A percentile compares a stretch with the other conserved stretches of the same genome.
phyloP scores from a whole-genome alignment of 108 stramenopile species.

The Skeletonema menzelii region DNA sequence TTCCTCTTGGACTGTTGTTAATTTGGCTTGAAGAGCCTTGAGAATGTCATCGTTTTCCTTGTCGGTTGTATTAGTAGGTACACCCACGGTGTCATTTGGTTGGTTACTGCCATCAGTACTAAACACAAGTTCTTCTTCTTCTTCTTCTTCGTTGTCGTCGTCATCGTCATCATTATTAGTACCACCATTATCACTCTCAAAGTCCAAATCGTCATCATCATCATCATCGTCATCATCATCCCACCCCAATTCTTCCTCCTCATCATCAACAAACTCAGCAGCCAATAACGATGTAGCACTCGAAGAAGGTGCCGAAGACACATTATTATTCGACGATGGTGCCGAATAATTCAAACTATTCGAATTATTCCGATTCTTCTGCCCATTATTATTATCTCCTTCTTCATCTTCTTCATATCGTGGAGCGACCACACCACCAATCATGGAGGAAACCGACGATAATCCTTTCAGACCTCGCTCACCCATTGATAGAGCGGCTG shows the following conservation, averaged over 20 bases:
- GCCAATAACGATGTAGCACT: not conserved
- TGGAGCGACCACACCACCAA: conserved; percentile 40
- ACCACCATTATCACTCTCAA: conserved; percentile 1
- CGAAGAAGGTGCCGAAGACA: not conserved
- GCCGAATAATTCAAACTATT: not conserved
- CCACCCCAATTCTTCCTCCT: conserved; percentile 40
- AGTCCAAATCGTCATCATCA: conserved; percentile 16
- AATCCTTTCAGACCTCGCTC: conserved; percentile 8
- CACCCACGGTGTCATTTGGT: no score
- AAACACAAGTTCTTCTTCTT: not conserved
- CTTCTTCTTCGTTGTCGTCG: not conserved
- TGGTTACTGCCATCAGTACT: not conserved
- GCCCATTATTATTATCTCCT: not conserved
- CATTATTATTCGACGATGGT: not conserved
- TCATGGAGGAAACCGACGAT: conserved; percentile 29
- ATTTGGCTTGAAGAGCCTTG: conserved; percentile 25
- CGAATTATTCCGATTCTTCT: not conserved
- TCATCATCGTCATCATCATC: conserved; percentile 30
- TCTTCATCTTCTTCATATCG: not conserved
- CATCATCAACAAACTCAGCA: not conserved
- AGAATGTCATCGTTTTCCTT: conserved; percentile 15
- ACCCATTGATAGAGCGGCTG: conserved; percentile 2
- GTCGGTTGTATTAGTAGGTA: not conserved
- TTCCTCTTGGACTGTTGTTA: conserved; percentile 19
- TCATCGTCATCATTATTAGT: not conserved